Base-by-base conservation (phyloP, 2,329 filamentous ascomycete genomes). In the Teratosphaeria destructans region DNA sequence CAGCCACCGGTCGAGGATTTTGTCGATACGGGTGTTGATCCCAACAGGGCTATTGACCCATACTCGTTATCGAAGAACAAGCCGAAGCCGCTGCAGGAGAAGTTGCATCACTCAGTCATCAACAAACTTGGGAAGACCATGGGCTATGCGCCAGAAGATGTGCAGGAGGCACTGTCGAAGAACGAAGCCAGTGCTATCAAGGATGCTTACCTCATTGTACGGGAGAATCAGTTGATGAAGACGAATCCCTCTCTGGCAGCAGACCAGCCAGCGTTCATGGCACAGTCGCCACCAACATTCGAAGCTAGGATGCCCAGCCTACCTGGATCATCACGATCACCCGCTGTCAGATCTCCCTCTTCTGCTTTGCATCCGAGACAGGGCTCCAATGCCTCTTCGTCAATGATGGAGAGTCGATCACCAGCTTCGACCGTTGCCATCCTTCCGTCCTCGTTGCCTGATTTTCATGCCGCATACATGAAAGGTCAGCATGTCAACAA, bases 101-200 rank as follows among this genome's bases (percentile, higher is more conserved):
- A 91, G 75, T 82, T 99, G 32, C 92, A 97, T 72, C 86, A 94
- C 61, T 87, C 90, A 65, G 93, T 97, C 3, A 93, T 95, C 5
- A 88, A 92, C 61, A 97, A 97, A 79, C 87, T 99, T 57, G 94
- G 93, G 69, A 94, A 93, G 77, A 96, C 91, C 0, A 97, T 99
- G 92, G 94, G 94, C 61, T 99, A 99, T 72, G 91, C 88, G 39
- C 93, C 90, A 72, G 88, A 88, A 62, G 94, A 99, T 77, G 93
- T 99, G 57, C 89, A 96, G 71, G 94, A 97, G 74, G 93, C 94
- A 26, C 79, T 99, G 63, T 87, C 88, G 69, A 91, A 90, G 59
- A 86, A 94, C 57, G 94, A 99, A 73, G 94, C 94, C 12, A 97
- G 92, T 60, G 92, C 94, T 11, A 96, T 99, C 79, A 99, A 99